A percentile compares a stretch with the other conserved stretches of the same genome.
Conservation (phyloP, 257 asterid species). For the Dorcoceras hygrometricum region DNA sequence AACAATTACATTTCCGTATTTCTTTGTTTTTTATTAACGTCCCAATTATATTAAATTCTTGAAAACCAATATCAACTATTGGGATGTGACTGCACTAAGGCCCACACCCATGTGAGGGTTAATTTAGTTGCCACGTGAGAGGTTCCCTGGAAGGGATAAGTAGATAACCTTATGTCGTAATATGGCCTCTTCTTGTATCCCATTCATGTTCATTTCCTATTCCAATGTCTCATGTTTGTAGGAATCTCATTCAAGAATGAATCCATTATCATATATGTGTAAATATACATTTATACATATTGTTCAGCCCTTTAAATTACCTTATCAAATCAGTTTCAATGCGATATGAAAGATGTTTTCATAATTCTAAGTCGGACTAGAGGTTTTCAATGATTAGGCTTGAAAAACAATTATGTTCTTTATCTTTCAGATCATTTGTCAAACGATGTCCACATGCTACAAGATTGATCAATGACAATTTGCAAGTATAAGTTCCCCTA, state of each 20-base stretch:
- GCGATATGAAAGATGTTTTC: too few species aligned
- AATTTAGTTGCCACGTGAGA: constrained; percentile 33
- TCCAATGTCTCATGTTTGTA: too few species aligned
- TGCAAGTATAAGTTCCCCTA: constrained; percentile 2
- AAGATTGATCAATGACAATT: not conserved
- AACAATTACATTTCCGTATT: constrained; percentile 20
- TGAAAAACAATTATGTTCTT: too few species aligned
- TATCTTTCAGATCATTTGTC: too few species aligned
- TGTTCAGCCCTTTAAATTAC: too few species aligned
- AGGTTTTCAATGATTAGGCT: too few species aligned
- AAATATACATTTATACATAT: too few species aligned
- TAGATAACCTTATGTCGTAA: not conserved
- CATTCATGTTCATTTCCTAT: not conserved
- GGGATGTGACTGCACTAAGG: constrained; percentile 41
- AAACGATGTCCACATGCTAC: too few species aligned
- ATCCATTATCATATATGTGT: too few species aligned
- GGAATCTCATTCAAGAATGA: too few species aligned
- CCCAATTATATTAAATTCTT: constrained; percentile 26
- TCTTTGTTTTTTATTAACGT: not conserved
- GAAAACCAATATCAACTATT: constrained; percentile 23
- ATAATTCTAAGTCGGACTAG: too few species aligned
- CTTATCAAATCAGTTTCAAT: too few species aligned
- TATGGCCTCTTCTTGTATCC: constrained; percentile 8
- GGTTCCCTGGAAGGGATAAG: constrained; percentile 18
- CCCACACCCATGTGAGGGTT: constrained; percentile 44